Evolutionary conservation across 768 basidiomycete genomes (phyloP), one percentile per base, ranked within the genome.

Genomic region (Lentinula aciculospora): DNA sequence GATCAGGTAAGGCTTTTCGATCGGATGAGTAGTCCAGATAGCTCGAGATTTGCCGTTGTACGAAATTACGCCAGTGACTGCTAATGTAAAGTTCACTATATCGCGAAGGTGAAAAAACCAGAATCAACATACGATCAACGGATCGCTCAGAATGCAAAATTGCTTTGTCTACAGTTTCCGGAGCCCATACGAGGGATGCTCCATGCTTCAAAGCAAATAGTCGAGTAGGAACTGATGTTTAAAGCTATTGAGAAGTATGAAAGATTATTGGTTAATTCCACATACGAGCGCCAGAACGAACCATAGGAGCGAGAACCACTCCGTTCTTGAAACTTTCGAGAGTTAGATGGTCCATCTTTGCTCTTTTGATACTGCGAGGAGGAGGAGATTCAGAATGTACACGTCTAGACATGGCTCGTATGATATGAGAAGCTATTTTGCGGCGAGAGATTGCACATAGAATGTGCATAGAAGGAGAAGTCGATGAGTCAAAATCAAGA

Each of bases 281-380:
- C 89, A 66, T 71, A 94, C 92, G 72, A 62, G 88, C 88, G 60
- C 94, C 92, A 58, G 92, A 96, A 67, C 94, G 83, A 53, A 99
- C 97, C 97, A 99, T 99, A 1, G 97, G 97, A 2, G 97, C 96
- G n/a, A 99, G 81, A 66, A 97, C 88, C 29, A 98, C 76, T 9
- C 94, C 95, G 73, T 92, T 80, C 62, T 86, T 87, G 75, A 94
- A 99, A 61, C 92, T 85, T 28, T 86, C 84, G 1, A 77, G 67
- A 0, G 85, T 85, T 17, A 91, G 77, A 62, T 84, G 81, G 15
- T 80, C 82, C 8, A 81, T 63, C 63, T 76, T 82, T 39, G 75
- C 72, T 7, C 83, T 80, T 67, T 90, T 90, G 0, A 73, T 28
- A 10, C 74, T 69, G n/a, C 80, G 68, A 5, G 77, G 74, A 6